Conservation (phyloP, 2,329 filamentous ascomycete species). For the Colletotrichum paranaense region DNA sequence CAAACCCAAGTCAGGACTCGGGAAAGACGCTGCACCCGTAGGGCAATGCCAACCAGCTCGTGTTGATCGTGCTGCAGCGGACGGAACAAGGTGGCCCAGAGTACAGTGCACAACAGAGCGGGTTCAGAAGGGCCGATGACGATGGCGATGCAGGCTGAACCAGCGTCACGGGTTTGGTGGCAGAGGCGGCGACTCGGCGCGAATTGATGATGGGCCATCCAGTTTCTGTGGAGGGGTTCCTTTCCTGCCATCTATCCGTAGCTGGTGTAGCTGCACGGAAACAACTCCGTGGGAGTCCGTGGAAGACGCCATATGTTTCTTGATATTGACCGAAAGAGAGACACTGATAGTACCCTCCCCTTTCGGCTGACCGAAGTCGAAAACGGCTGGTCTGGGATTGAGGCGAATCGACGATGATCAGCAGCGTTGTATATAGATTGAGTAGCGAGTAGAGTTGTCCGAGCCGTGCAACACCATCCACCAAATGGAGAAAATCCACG, state of each 20-base stretch:
- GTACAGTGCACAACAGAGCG: background rate
- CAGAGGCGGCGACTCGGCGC: constrained; percentile 1
- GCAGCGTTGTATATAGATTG: background rate
- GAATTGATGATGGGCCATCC: background rate
- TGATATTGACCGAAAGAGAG: background rate
- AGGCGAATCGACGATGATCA: background rate
- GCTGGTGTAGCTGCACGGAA: background rate
- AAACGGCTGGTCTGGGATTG: background rate
- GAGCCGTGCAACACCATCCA: background rate
- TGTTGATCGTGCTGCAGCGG: background rate
- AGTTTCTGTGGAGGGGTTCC: background rate
- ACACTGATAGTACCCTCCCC: background rate
- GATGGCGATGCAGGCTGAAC: constrained; percentile 19
- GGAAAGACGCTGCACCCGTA: background rate
- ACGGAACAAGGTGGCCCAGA: background rate
- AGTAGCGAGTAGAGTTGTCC: background rate
- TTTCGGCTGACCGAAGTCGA: background rate
- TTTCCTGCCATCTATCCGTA: background rate
- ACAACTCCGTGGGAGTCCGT: background rate
- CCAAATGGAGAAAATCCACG: background rate
- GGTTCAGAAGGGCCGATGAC: constrained; percentile 1
- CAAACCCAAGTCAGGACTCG: background rate
- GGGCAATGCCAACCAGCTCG: background rate
- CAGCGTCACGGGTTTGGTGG: constrained; percentile 11
- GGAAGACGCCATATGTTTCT: background rate